Evolutionary conservation across 805 yeast species (phyloP).

Genomic region (Dipodascus albidus): DNA sequence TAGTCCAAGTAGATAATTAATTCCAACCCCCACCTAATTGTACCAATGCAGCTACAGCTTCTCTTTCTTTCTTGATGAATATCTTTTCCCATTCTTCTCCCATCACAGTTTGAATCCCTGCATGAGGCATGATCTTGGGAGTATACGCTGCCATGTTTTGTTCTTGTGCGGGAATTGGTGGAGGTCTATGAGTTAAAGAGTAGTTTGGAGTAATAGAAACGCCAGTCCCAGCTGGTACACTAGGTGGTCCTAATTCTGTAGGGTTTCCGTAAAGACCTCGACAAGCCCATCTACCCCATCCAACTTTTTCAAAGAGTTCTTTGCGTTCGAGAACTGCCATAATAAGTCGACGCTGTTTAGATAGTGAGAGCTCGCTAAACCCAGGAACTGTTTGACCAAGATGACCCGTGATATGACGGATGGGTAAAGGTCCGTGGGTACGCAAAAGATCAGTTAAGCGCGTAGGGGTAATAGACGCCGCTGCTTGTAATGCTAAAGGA

Average conservation of each 20-base stretch:
- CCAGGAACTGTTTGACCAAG: conserved; percentile 64
- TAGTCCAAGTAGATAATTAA: not conserved
- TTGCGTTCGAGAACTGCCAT: conserved; percentile 73
- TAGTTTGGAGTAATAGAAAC: not conserved
- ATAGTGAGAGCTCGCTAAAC: conserved; percentile 67
- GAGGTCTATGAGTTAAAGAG: not conserved
- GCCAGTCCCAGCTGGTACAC: conserved; percentile 4
- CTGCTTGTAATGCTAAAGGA: conserved; percentile 82
- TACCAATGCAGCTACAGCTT: conserved; percentile 58
- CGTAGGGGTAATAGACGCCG: conserved; percentile 71
- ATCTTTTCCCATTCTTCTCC: not conserved
- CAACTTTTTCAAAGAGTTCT: conserved; percentile 80
- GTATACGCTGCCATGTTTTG: not conserved
- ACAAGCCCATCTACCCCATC: conserved; percentile 94
- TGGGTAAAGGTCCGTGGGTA: conserved; percentile 78
- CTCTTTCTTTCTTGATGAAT: conserved; percentile 32
- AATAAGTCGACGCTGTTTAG: conserved; percentile 81
- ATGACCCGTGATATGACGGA: conserved; percentile 77
- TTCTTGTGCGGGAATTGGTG: not conserved
- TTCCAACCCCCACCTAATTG: conserved; percentile 22
- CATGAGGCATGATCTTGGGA: not conserved
- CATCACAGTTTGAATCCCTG: not conserved
- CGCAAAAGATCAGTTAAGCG: conserved; percentile 58
- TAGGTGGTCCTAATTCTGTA: conserved; percentile 4
- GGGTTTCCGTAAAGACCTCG: not conserved